phyloP scores from a whole-genome alignment of 78 protist genomes.

The Dictyostelium discoideum region DNA sequence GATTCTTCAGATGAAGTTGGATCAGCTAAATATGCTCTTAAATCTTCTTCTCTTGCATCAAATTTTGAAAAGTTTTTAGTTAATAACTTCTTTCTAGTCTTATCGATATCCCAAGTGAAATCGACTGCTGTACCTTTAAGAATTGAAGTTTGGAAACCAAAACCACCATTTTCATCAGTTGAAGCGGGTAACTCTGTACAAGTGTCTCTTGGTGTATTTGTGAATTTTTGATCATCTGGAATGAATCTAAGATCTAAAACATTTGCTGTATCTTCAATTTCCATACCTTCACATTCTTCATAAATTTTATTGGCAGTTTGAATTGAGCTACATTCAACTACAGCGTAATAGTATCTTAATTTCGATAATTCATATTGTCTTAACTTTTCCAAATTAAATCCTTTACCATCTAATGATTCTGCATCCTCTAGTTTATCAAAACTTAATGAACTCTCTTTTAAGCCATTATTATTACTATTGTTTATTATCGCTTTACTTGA shows the following conservation, averaged over 20 bases:
- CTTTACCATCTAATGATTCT: conserved; percentile 66
- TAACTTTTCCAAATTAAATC: conserved; percentile 39
- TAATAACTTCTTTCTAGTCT: conserved; percentile 43
- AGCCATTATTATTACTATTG: neutral
- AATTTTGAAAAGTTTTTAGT: conserved; percentile 21
- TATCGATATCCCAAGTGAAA: conserved; percentile 77
- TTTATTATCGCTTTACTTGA: neutral
- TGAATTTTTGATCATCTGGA: conserved; percentile 77
- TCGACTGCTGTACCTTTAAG: conserved; percentile 65
- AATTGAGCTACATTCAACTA: conserved; percentile 80
- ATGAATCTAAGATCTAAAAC: conserved; percentile 80
- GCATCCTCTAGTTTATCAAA: conserved; percentile 33
- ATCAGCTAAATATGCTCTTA: conserved; percentile 62
- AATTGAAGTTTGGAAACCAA: conserved; percentile 25
- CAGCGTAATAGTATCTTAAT: conserved; percentile 88
- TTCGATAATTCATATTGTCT: conserved; percentile 77
- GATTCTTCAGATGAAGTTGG: conserved; percentile 26
- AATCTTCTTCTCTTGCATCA: conserved; percentile 58
- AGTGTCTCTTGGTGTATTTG: conserved; percentile 56
- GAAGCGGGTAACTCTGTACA: conserved; percentile 33
- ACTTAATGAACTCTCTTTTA: neutral
- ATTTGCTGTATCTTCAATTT: conserved; percentile 80
- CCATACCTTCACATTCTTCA: conserved; percentile 85
- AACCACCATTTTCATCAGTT: neutral
- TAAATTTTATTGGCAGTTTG: conserved; percentile 84